Conservation (phyloP, 1,284 basidiomycete genomes). For the Trametes versicolor region DNA sequence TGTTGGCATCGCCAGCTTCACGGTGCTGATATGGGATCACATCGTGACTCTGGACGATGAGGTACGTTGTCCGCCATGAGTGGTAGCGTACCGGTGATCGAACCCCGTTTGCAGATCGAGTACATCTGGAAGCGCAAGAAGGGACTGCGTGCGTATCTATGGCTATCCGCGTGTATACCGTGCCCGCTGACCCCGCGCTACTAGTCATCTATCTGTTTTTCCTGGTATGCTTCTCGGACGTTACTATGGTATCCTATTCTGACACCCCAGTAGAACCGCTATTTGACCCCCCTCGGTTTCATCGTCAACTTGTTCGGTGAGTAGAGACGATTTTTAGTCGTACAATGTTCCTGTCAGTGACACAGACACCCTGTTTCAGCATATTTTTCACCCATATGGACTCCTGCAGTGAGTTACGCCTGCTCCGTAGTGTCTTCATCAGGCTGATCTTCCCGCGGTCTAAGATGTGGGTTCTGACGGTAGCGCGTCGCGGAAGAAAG, state of each 20-base stretch:
- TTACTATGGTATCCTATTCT: not conserved
- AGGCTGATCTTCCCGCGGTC: not conserved
- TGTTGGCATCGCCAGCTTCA: constrained; percentile 58
- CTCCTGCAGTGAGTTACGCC: constrained; percentile 46
- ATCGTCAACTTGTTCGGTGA: constrained; percentile 58
- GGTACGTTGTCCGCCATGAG: constrained; percentile 36
- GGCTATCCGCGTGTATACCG: not conserved
- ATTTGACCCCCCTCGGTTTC: constrained; percentile 60
- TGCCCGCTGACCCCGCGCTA: not conserved
- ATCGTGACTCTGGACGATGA: constrained; percentile 59
- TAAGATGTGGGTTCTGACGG: constrained; percentile 27
- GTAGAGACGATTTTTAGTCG: not conserved
- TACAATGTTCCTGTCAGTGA: not conserved
- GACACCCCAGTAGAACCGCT: constrained; percentile 51
- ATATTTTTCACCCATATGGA: constrained; percentile 55
- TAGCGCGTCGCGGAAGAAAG: constrained; percentile 3
- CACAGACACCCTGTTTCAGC: constrained; percentile 44
- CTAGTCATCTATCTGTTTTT: constrained; percentile 59
- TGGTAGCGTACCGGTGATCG: not conserved
- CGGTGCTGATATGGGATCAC: constrained; percentile 59
- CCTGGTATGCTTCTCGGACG: constrained; percentile 46
- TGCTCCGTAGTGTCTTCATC: not conserved
- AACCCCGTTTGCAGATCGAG: constrained; percentile 47
- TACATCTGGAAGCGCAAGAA: constrained; percentile 61
- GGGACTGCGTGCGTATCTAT: constrained; percentile 49